These are phyloP conservation scores for Smittium mucronatum DNA, from an alignment of 371 early-diverging fungal species.

Conservation along the genomic window DNA sequence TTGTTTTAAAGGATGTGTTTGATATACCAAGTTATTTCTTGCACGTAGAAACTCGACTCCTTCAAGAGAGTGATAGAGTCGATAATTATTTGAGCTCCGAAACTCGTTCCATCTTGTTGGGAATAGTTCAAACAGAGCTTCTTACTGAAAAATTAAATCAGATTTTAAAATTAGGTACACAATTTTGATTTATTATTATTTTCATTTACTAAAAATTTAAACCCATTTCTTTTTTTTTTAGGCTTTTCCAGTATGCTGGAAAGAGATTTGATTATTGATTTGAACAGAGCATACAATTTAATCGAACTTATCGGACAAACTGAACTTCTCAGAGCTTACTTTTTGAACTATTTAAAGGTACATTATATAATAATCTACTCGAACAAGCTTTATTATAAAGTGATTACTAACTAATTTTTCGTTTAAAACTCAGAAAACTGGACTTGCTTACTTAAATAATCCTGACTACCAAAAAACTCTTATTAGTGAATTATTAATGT, in stretches of 20 bases:
- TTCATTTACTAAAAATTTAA: neutral
- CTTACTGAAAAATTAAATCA: neutral
- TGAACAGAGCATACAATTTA: neutral
- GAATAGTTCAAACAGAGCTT: constrained; percentile 2
- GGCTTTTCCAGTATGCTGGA: neutral
- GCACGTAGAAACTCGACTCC: neutral
- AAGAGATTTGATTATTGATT: neutral
- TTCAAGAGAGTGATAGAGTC: neutral
- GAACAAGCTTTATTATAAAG: neutral
- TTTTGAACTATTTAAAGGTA: neutral
- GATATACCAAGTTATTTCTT: neutral
- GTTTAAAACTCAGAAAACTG: neutral
- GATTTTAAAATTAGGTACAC: neutral
- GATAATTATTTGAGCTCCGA: neutral
- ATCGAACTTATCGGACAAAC: neutral
- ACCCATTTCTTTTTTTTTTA: neutral
- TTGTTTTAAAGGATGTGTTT: neutral
- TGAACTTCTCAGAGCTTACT: neutral
- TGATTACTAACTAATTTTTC: neutral
- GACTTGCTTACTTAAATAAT: constrained; percentile 36
- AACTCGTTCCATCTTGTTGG: neutral
- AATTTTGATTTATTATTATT: neutral
- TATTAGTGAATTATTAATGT: constrained; percentile 52
- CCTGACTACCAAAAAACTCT: constrained; percentile 39
- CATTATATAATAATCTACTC: neutral